Conservation (phyloP, 108 stramenopile genomes). For the Cyclotella kingstonii region DNA sequence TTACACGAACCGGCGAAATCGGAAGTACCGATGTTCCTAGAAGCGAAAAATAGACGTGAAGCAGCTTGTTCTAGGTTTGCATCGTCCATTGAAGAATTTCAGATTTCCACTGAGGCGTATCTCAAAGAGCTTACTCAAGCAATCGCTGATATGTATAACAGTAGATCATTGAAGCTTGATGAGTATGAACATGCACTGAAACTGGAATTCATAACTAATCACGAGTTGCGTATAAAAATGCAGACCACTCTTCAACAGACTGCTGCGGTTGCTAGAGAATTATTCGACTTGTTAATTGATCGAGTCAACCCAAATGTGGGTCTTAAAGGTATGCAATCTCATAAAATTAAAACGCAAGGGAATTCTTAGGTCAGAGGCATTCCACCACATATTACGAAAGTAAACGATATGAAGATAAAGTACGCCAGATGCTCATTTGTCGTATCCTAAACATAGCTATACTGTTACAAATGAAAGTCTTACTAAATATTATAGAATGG, state of each 20-base stretch:
- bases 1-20: slow-evolving; percentile 44
- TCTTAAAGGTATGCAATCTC: background rate
- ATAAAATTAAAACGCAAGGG: too few species aligned
- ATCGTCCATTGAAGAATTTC: slow-evolving; percentile 38
- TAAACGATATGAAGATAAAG: too few species aligned
- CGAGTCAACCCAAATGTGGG: slow-evolving; percentile 17
- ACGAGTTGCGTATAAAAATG: slow-evolving; percentile 40
- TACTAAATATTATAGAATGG: background rate
- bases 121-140: slow-evolving; percentile 39
- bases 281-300: slow-evolving; percentile 36
- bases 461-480: background rate
- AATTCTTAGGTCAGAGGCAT: too few species aligned
- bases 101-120: slow-evolving; percentile 8
- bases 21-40: slow-evolving; percentile 43
- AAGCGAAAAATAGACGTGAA: slow-evolving; percentile 16
- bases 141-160: slow-evolving; percentile 43
- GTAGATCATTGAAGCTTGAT: slow-evolving; percentile 20
- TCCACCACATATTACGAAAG: too few species aligned
- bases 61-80: slow-evolving; percentile 29
- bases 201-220: slow-evolving; percentile 33
- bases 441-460: too few species aligned
- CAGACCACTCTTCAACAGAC: slow-evolving; percentile 33
- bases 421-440: too few species aligned
- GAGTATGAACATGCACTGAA: slow-evolving; percentile 39
- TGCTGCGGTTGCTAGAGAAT: slow-evolving; percentile 18